Base-by-base conservation (phyloP, 257 asterid species). In the Scutellaria minor region DNA sequence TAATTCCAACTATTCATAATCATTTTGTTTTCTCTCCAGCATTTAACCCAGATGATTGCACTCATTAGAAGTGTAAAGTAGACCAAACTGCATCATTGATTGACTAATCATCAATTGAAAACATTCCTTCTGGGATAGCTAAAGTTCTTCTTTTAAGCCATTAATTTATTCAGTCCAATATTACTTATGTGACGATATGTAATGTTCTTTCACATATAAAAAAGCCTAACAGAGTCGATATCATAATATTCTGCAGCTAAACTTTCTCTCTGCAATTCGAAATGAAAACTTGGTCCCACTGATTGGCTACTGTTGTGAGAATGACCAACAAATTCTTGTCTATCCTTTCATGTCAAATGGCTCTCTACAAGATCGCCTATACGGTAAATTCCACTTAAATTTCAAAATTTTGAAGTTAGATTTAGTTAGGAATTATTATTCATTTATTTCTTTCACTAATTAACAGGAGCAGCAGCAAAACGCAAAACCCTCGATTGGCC, bases 261-360 rank as follows among this genome's bases (percentile, higher is more conserved):
- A 83, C 86, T 83, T 90, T 57, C 95, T 89, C 72, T 92, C 97
- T 63, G 89, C 89, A 5, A 75, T 79, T 71, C 83, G 80, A 44
- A 93, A 92, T 27, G 96, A 92, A 80, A 89, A 92, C 82, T 81
- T 92, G 79, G 92, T 92, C 37, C 96, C 90, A 48, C 88, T 92
- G 68, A 82, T 89, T 70, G 97, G 83, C 72, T 92, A 85, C 79
- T 92, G 97, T 81, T 85, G 93, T n/a, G 97, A 92, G 80, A 89
- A 85, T 47, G 97, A 92, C 82, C 97, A 92, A 53, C 96, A 92
- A 70, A 92, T 88, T 71, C 97, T 89, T 64, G 96, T 92, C 75
- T 92, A 89, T 77, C 97, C 97, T 35, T 92, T 86, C 82, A 92
- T 92, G 97, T 92, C 97, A 12, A 92, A 92, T 55, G 96, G 97